Evolutionary conservation across 2,329 filamentous ascomycete species (phyloP), one percentile per base, ranked within the genome.

Genomic region (Exophiala sp.): DNA sequence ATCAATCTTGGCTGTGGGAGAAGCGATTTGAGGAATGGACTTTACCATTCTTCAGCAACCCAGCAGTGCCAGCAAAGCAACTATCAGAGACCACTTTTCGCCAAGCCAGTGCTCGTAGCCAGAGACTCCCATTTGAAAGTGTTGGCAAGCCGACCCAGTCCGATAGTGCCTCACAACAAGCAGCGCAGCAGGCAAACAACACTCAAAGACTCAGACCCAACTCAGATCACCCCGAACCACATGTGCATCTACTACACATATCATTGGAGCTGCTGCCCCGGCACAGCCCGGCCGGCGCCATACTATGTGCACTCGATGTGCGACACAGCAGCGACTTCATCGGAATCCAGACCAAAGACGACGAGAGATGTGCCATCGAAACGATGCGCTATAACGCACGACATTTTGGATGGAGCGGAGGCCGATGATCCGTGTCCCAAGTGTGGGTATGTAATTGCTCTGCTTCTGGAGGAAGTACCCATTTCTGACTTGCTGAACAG

Each of bases 161-260:
- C 7, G 24, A 8, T 29, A 8, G 2, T 8, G 24, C 24, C 24
- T 29, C 24, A 29, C 24, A 2, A 29, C 7, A 29, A 5, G 2
- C 3, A 8, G 7, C 24, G 24, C 7, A 8, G 24, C 5, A 5
- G 5, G 24, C 24, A 29, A 29, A 4, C 24, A 29, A 29, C 24
- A 24, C 5, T 18, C 41, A 12, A 32, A 10, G 11, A 43, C 14
- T 14, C 20, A 10, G 4, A 29, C 20, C 9, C 18, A 43, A 3
- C n/a, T 16, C 14, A 38, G 32, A 36, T 36, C 33, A 14, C 16
- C n/a, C 12, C 21, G 14, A 40, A 24, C 20, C 10, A 6, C 11
- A 63, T 63, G 62, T 63, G 62, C 39, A 60, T 61, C 35, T 63
- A 63, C 40, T 59, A 61, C 41, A 63, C 62, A 52, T 63, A 62